Evolutionary conservation across 306 rosid species (phyloP).

Genomic region (Mimosa pudica): DNA sequence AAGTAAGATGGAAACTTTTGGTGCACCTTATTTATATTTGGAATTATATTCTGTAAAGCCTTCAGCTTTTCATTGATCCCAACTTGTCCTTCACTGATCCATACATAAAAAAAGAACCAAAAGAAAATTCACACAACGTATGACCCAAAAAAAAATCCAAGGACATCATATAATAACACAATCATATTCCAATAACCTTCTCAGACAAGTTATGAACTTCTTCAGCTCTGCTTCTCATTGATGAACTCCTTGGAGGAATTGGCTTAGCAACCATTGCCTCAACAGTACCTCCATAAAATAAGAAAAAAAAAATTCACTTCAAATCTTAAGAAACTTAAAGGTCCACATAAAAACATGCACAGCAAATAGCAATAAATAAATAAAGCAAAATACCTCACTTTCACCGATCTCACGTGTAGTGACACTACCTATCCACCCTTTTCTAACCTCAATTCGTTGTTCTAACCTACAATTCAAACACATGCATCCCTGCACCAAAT

Average conservation of each 20-base stretch:
- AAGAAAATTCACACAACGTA: neutral
- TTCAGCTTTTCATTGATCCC: slow-evolving; percentile 76
- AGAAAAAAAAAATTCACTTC: neutral
- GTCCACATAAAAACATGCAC: neutral
- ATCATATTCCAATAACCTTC: slow-evolving; percentile 45
- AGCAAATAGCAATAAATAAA: neutral
- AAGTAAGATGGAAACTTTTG: neutral
- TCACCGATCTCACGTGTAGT: slow-evolving; percentile 25
- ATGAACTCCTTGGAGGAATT: slow-evolving; percentile 46
- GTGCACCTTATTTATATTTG: slow-evolving; percentile 67
- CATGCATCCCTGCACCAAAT: too few species aligned
- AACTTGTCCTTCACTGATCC: slow-evolving; percentile 67
- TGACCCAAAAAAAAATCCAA: neutral
- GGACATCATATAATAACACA: too few species aligned
- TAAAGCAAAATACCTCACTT: slow-evolving; percentile 52
- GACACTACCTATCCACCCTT: too few species aligned
- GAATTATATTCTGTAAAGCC: slow-evolving; percentile 72
- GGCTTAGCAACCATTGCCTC: slow-evolving; percentile 50
- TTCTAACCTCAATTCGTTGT: too few species aligned
- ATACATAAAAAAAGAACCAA: neutral
- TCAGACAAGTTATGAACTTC: slow-evolving; percentile 83
- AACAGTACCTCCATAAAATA: slow-evolving; percentile 45
- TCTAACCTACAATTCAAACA: too few species aligned
- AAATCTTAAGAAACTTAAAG: neutral
- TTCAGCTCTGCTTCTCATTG: slow-evolving; percentile 74